Evolutionary conservation across 176 grass and related monocot genomes (phyloP), one percentile per base, ranked within the genome.

Genomic region (Eleusine coracana): DNA sequence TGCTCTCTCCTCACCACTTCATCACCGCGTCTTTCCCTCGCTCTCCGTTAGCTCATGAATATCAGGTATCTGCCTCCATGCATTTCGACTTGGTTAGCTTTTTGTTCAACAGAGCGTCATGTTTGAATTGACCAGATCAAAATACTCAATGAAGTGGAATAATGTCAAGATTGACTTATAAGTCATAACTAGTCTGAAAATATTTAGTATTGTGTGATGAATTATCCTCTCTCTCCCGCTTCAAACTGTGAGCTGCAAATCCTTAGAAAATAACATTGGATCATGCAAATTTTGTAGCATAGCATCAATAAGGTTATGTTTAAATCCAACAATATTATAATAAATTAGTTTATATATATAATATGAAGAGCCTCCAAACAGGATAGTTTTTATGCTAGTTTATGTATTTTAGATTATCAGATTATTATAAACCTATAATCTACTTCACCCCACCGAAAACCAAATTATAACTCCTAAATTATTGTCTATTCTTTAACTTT

Each of bases 51-150:
- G 73, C 69, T 66, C 42, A 69, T 46, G 17, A 76, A 68, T 46
- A 68, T 39, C 20, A 37, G 36, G 13, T 23, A 31, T 74, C 45
- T 44, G 31, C 12, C 12, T 55, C 65, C 56, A 73, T 64, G 17
- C 13, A 74, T 64, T 83, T 27, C 56, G 18, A 34, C 21, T 49
- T 50, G 66, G 31, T 34, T 34, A 51, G 49, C 29, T 63, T 27
- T 20, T 9, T 39, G 20, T 62, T 27, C 46, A 60, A 71, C 29
- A 40, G 50, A 23, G 1, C 1, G 48, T 20, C 52, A 63, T 31
- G 27, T 44, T 72, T 79, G 29, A 73, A 79, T 28, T 51, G 67
- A 64, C 29, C 21, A 51, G 4, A 46, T 45, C 40, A 49, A 71
- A 71, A 76, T 18, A 14, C 17, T 37, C 36, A 27, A 63, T 3